Base-by-base conservation (phyloP, 768 basidiomycete genomes). In the Amanita brunnescens region DNA sequence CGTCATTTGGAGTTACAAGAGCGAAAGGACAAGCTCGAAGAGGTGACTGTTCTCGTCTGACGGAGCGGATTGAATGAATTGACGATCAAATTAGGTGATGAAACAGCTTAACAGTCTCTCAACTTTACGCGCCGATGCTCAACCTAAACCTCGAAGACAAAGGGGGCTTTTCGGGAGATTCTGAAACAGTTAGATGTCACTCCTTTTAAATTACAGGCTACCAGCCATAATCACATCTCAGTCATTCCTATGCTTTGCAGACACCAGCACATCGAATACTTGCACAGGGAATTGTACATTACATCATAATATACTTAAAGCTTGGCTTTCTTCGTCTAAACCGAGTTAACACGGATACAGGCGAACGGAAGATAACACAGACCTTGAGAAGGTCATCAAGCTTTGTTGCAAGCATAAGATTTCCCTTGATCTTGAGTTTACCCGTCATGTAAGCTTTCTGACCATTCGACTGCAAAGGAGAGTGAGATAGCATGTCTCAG, bases 391-490 rank as follows among this genome's bases (percentile, higher is more conserved):
- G 78, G 8, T 70, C 73, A 57, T 87, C 85, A 32, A 96, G 86
- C 67, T 95, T 97, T 21, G 91, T 94, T 1, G 88, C 91, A 55
- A 94, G 78, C 90, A 94, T 92, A 67, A 93, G 82, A 69, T 92
- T 93, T 50, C 91, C 91, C 64, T 79, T 86, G 13, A 88, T 86
- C 79, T 94, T 95, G 45, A 96, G 79, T 62, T 89, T 88, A 24
- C 93, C 93, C 6, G 87, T 89, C 88, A 97, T 91, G 73, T 93
- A 96, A 18, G 92, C 92, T 64, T 92, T 93, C 69, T 96, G 93
- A 16, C 90, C 92, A 59, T 88, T 91, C 40, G 87, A 71, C 85
- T 91, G 24, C 44, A 20, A 4, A 30, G 18, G 21, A 32, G 21
- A 26, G 26, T 42, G 14, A 29, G 24, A 12, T 2, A 37, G 6